Percentiles rank a stretch among this genome's conserved stretches.
Conservation (phyloP, 1,284 basidiomycete species). For the Malassezia pachydermatis region DNA sequence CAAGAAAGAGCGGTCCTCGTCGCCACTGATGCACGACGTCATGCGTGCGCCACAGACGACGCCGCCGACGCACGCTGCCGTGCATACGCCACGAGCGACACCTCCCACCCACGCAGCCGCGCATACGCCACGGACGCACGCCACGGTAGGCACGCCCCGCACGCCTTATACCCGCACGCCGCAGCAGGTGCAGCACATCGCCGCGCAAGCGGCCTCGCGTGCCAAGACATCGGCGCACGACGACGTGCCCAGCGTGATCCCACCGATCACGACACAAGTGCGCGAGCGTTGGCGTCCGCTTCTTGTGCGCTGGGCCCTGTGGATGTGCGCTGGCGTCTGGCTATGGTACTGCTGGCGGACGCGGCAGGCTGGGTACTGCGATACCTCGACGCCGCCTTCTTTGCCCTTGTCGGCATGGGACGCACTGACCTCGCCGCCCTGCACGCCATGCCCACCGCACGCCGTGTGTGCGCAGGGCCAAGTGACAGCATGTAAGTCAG, state of each 20-base stretch:
- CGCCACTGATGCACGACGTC: too few relatives aligned
- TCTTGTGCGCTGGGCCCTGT: slow-evolving; percentile 6
- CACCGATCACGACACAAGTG: background rate
- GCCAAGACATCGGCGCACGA: too few relatives aligned
- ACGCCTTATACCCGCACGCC: background rate
- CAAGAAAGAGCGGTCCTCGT: background rate
- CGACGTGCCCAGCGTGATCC: too few relatives aligned
- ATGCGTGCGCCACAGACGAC: background rate
- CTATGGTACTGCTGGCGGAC: slow-evolving; percentile 36
- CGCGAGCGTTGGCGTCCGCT: background rate
- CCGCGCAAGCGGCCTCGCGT: too few relatives aligned
- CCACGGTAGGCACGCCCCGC: background rate
- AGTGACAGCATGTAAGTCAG: slow-evolving; percentile 23
- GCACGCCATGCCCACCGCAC: slow-evolving; percentile 37
- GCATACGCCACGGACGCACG: background rate
- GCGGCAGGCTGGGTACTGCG: slow-evolving; percentile 33
- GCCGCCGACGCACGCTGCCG: background rate
- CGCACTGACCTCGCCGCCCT: slow-evolving; percentile 13
- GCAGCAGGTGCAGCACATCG: background rate
- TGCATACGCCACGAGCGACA: background rate
- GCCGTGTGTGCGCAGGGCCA: slow-evolving; percentile 26
- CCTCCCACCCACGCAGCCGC: too few relatives aligned
- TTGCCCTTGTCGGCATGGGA: slow-evolving; percentile 13
- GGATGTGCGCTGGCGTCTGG: background rate
- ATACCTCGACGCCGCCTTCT: slow-evolving; percentile 14